Evolutionary conservation across 202 grass and related monocot species (phyloP).

Genomic region (Sporobolus alterniflorus): DNA sequence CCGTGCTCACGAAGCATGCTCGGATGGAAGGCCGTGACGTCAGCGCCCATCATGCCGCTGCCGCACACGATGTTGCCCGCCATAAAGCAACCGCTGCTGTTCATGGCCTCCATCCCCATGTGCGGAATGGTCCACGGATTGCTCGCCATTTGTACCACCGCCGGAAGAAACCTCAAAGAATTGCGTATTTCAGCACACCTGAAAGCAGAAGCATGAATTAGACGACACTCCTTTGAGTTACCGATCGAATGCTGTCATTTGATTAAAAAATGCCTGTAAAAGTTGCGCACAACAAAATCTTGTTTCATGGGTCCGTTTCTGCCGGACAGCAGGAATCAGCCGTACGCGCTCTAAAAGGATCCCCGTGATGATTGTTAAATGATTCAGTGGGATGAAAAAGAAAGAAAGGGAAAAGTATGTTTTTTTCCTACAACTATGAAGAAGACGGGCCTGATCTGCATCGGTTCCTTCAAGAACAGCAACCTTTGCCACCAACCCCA

Average conservation of each 20-base stretch:
- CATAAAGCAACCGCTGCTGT: slow-evolving; percentile 26
- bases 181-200: neutral
- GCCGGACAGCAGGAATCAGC: neutral
- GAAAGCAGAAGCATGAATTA: slow-evolving; percentile 7
- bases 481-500: neutral
- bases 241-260: too few relatives aligned
- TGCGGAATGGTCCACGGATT: slow-evolving; percentile 24
- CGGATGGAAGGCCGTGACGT: slow-evolving; percentile 34
- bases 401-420: neutral
- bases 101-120: slow-evolving; percentile 36
- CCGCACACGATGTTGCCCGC: slow-evolving; percentile 2
- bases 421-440: neutral
- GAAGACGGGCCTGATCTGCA: neutral
- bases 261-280: neutral
- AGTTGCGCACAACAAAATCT: neutral
- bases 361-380: neutral
- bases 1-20: slow-evolving; percentile 27
- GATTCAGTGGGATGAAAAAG: neutral
- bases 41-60: slow-evolving; percentile 20
- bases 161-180: neutral
- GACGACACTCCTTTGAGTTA: too few relatives aligned
- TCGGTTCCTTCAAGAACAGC: neutral
- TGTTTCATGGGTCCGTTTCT: neutral
- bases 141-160: slow-evolving; percentile 18
- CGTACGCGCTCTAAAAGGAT: neutral